Conservation (phyloP, 352 stramenopile genomes). For the Phytophthora constricta region DNA sequence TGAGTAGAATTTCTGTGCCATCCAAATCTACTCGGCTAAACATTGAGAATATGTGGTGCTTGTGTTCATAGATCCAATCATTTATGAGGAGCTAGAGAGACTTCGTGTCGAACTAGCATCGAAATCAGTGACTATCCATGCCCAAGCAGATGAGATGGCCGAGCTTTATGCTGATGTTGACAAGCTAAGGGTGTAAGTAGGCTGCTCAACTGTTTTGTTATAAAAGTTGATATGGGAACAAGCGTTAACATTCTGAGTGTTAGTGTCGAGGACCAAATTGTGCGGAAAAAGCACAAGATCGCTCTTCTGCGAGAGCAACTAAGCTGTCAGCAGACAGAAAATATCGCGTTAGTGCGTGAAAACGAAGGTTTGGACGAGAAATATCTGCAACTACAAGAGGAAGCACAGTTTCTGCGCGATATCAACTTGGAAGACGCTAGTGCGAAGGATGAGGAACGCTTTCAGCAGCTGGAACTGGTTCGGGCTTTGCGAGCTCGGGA, state of each 20-base stretch:
- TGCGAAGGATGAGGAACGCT: conserved; percentile 61
- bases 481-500: conserved; percentile 56
- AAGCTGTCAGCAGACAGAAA: conserved; percentile 54
- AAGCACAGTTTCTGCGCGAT: conserved; percentile 66
- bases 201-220: background rate
- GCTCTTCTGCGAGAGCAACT: conserved; percentile 49
- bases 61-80: conserved; percentile 27
- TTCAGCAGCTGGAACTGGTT: conserved; percentile 66
- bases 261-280: conserved; percentile 47
- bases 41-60: too few relatives aligned
- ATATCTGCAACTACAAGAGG: conserved; percentile 50
- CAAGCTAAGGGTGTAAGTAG: conserved; percentile 45
- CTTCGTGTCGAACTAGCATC: conserved; percentile 62
- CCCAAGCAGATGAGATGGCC: conserved; percentile 69
- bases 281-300: conserved; percentile 47
- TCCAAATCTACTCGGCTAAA: too few relatives aligned
- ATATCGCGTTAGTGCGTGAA: conserved; percentile 57
- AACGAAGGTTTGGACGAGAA: conserved; percentile 55
- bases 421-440: conserved; percentile 54
- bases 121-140: conserved; percentile 62
- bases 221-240: background rate
- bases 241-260: background rate
- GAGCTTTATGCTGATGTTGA: conserved; percentile 65
- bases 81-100: conserved; percentile 67
- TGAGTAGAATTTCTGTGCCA: conserved; percentile 6